Evolutionary conservation across 306 rosid species (phyloP).

Genomic region (Rosa lucieae): DNA sequence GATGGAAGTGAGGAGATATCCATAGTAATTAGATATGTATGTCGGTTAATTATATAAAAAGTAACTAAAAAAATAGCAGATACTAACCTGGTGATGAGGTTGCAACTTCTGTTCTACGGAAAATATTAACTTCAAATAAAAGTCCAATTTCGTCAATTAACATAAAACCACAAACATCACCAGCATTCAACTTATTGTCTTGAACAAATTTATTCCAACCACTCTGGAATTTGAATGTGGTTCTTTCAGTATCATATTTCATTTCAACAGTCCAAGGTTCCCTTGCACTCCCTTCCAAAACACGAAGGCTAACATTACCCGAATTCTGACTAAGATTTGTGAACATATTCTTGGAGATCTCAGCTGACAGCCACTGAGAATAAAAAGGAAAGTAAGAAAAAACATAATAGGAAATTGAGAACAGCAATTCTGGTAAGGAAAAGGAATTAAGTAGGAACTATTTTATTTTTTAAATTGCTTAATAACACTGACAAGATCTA

Average conservation of each 20-base stretch:
- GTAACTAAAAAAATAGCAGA: background rate
- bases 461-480: background rate
- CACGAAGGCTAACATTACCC: background rate
- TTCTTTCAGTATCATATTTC: background rate
- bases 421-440: background rate
- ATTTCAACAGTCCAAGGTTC: background rate
- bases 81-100: background rate
- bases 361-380: background rate
- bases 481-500: background rate
- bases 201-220: conserved; percentile 9
- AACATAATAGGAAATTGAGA: background rate
- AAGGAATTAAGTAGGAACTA: background rate
- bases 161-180: conserved; percentile 19
- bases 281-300: background rate
- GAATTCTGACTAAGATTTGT: background rate
- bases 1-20: background rate
- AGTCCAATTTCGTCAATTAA: background rate
- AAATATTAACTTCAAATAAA: conserved; percentile 8
- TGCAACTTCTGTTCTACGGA: background rate
- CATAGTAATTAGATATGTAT: background rate
- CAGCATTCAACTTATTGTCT: conserved; percentile 4
- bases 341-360: background rate
- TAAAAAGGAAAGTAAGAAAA: background rate
- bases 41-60: background rate
- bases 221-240: background rate